Evolutionary conservation across 441 rosid species (phyloP), one percentile per base, ranked within the genome.

Genomic region (Arabidopsis lyrata): DNA sequence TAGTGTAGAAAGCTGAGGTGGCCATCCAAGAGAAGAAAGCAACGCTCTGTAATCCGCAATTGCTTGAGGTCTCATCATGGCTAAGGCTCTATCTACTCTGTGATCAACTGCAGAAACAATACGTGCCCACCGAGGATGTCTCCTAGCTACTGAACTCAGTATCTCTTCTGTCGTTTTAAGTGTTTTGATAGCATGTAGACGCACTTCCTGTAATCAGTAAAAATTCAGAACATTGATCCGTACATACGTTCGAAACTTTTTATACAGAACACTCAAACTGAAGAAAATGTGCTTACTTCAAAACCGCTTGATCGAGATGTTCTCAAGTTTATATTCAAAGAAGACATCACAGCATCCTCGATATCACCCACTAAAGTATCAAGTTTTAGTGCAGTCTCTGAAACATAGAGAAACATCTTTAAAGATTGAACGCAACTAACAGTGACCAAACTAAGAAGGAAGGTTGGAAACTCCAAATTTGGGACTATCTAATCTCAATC

Each of bases 21-120:
- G 99, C 99, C 99, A 92, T 68, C 93, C 87, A 67, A 95, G 87
- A 66, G 97, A 88, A 63, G 88, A 39, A 69, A 94, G 93, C 83
- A 92, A 86, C n/a, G 86, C 72, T 39, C 97, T 85, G 68, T 92
- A 88, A 80, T 95, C 96, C 29, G 96, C 94, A 74, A 92, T 83
- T 62, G 91, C 97, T 67, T 92, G 99, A 56, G 97, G 99, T 83
- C 97, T 83, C 77, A 94, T 61, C 70, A 88, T 82, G 34, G 99
- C 96, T 47, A 95, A 86, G 70, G 95, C 90, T 70, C 96, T 85
- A 85, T 95, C 99, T 39, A 95, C 86, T 83, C 99, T 85, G 68
- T 89, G 91, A 84, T 95, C 95, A 83, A 87, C 96, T 64, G 93
- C 97, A 49, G 87, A 85, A 57, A 90, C 88, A 81, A 92, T 86